These are phyloP conservation scores for Penicillium freii DNA, from an alignment of 2,329 filamentous ascomycete species.

Conservation along the genomic window DNA sequence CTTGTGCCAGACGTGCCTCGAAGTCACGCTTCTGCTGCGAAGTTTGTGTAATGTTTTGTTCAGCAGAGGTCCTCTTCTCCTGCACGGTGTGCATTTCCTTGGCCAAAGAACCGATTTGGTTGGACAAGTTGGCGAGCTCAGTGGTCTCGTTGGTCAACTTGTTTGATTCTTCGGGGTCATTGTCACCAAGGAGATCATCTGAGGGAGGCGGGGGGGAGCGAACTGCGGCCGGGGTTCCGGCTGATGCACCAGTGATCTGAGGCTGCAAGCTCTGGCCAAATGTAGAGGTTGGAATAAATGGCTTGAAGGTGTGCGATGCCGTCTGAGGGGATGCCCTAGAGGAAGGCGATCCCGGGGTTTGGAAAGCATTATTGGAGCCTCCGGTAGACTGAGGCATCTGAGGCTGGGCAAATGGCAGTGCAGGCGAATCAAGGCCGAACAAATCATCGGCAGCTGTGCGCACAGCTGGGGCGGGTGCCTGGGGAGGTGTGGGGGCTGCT, in stretches of 20 bases:
- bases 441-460: slow-evolving; percentile 90
- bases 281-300: slow-evolving; percentile 86
- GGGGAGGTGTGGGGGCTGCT: slow-evolving; percentile 45
- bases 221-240: slow-evolving; percentile 29
- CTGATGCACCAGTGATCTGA: slow-evolving; percentile 68
- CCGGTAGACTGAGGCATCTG: slow-evolving; percentile 69
- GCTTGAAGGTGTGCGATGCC: slow-evolving; percentile 66
- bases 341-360: slow-evolving; percentile 50
- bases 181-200: slow-evolving; percentile 88
- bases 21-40: slow-evolving; percentile 89
- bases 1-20: slow-evolving; percentile 80
- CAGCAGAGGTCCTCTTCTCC: slow-evolving; percentile 71
- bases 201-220: slow-evolving; percentile 53
- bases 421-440: slow-evolving; percentile 78
- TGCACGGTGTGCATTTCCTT: slow-evolving; percentile 95
- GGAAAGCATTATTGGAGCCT: slow-evolving; percentile 62
- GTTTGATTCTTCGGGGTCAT: slow-evolving; percentile 82
- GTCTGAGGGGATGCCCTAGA: slow-evolving; percentile 39
- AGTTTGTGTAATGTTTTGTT: slow-evolving; percentile 78
- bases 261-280: slow-evolving; percentile 81
- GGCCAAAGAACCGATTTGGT: slow-evolving; percentile 85
- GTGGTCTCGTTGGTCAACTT: slow-evolving; percentile 85
- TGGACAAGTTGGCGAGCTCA: slow-evolving; percentile 92
- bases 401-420: slow-evolving; percentile 53
- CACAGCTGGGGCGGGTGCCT: slow-evolving; percentile 44